Evolutionary conservation across 2,329 filamentous ascomycete species (phyloP), one percentile per base, ranked within the genome.

Genomic region (Macrophomina pseudophaseolina): DNA sequence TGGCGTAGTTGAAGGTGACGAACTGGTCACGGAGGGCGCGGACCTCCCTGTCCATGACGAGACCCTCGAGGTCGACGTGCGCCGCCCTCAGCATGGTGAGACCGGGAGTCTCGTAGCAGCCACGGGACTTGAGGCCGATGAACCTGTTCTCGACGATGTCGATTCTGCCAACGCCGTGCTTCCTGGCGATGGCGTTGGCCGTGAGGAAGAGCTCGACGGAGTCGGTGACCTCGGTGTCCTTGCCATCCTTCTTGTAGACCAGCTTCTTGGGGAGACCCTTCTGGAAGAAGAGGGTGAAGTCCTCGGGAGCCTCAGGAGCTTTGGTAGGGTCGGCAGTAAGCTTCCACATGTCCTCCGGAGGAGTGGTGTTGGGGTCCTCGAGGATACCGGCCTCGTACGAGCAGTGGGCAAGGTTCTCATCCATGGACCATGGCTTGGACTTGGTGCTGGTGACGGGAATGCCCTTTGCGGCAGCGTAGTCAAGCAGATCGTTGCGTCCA

Each of bases 101-200:
- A 72, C 75, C 77, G 54, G 74, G 79, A 49, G 79, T 80, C 69
- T 94, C 91, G 83, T 94, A 94, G 84, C 91, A 94, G 73, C 91
- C 91, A 74, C 91, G 88, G 71, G 86, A 89, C 84, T 94, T 94
- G 73, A 94, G 84, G 70, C 91, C 91, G 75, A 92, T 90, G 83
- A 90, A 92, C 64, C 91, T 86, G 82, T 91, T 91, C 78, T 93
- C 91, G 68, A 94, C 91, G 75, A 94, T 94, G 79, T 94, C 91
- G 71, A 94, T 90, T 74, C 92, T 85, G 73, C 91, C 92, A 71
- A 94, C 87, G 76, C 92, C 92, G 81, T 93, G 83, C 70, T 83
- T 85, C 77, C 87, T 86, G 70, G 87, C 92, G 70, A 94, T 89
- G 67, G 86, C 82, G 81, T 94, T 94, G 72, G 88, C 84, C 66